Evolutionary conservation across 306 rosid genomes (phyloP).

Genomic region (Acacia confusa): DNA sequence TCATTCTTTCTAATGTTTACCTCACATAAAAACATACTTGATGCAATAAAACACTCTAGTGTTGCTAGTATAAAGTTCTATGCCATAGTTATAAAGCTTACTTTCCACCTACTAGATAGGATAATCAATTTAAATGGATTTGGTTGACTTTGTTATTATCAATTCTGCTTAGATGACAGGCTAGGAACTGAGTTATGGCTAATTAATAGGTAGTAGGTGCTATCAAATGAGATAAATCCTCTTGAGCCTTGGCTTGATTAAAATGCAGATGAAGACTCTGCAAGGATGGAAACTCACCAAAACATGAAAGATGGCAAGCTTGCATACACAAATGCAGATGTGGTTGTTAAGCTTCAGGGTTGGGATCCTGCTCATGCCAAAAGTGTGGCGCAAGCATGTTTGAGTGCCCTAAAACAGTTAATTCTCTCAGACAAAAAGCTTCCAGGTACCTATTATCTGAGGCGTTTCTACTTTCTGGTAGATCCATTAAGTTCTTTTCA

Average conservation of each 20-base stretch:
- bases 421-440: conserved; percentile 78
- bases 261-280: conserved; percentile 80
- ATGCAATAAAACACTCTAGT: not conserved
- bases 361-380: conserved; percentile 79
- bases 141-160: not conserved
- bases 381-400: conserved; percentile 76
- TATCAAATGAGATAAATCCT: conserved; percentile 5
- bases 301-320: conserved; percentile 53
- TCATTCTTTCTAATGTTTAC: not conserved
- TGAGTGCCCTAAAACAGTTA: conserved; percentile 88
- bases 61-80: too few relatives aligned
- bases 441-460: conserved; percentile 59
- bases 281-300: conserved; percentile 74
- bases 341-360: conserved; percentile 81
- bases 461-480: conserved; percentile 17
- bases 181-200: not conserved
- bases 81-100: not conserved
- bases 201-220: not conserved
- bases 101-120: not conserved
- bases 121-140: not conserved
- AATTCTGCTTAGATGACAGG: not conserved
- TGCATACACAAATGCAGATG: conserved; percentile 79
- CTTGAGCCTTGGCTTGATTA: conserved; percentile 18
- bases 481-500: conserved; percentile 10
- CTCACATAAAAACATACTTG: not conserved